Conservation (phyloP, 1,284 basidiomycete species). For the Pisolithus thermaeus region DNA sequence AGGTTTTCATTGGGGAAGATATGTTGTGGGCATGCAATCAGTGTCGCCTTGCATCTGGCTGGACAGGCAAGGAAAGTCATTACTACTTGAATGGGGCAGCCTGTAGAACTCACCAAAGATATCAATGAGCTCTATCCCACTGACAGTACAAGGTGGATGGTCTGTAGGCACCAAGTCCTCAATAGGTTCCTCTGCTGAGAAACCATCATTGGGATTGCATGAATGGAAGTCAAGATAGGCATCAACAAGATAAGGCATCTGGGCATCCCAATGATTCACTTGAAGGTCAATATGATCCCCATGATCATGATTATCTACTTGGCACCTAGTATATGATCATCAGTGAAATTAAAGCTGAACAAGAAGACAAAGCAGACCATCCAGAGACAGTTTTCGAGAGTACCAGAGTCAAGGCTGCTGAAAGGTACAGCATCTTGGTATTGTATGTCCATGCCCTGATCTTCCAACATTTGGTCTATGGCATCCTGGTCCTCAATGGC, state of each 20-base stretch:
- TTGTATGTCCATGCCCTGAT: background rate
- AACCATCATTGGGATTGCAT: background rate
- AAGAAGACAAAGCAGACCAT: background rate
- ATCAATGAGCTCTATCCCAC: background rate
- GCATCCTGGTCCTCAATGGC: background rate
- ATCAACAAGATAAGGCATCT: background rate
- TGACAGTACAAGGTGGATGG: background rate
- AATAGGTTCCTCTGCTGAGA: background rate
- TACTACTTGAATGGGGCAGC: too few relatives aligned
- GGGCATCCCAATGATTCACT: background rate
- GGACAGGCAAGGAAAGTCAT: too few relatives aligned
- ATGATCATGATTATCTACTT: background rate
- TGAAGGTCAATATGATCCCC: background rate
- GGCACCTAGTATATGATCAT: background rate
- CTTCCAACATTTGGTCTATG: background rate
- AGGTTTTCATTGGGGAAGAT: constrained; percentile 2
- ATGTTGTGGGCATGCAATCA: background rate
- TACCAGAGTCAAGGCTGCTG: background rate
- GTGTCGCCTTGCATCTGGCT: background rate
- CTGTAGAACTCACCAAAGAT: too few relatives aligned
- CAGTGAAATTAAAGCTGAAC: background rate
- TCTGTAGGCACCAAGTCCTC: background rate
- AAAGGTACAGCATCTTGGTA: background rate
- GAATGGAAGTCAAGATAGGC: background rate
- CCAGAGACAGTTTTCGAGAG: background rate